Conservation (phyloP, 352 stramenopile genomes). For the Phytophthora citricola region DNA sequence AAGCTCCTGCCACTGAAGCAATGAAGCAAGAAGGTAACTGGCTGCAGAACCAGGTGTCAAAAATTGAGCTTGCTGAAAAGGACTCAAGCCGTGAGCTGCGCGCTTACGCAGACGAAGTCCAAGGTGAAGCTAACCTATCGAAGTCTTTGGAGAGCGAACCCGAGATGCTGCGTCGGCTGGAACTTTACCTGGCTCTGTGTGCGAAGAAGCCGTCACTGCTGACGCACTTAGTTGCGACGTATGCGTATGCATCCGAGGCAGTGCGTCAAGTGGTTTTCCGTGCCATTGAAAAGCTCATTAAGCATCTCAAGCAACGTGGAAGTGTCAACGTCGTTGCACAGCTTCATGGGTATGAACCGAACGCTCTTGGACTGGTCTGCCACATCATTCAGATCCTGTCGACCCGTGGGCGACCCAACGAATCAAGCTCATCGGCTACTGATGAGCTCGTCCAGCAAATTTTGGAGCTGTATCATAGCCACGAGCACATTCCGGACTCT, state of each 20-base stretch:
- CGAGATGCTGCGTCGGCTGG: slow-evolving; percentile 72
- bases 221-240: slow-evolving; percentile 62
- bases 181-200: slow-evolving; percentile 77
- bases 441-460: slow-evolving; percentile 71
- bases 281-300: slow-evolving; percentile 88
- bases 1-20: slow-evolving; percentile 11
- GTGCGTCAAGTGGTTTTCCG: slow-evolving; percentile 76
- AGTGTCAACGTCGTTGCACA: slow-evolving; percentile 68
- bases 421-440: slow-evolving; percentile 37
- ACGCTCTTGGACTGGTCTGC: slow-evolving; percentile 70
- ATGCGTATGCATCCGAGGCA: slow-evolving; percentile 63
- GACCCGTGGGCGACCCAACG: slow-evolving; percentile 44
- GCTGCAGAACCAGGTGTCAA: slow-evolving; percentile 39
- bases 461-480: slow-evolving; percentile 64
- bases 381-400: slow-evolving; percentile 83
- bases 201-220: slow-evolving; percentile 79
- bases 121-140: slow-evolving; percentile 45
- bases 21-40: slow-evolving; percentile 19
- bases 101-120: slow-evolving; percentile 49
- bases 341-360: slow-evolving; percentile 65
- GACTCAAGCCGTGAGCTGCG: slow-evolving; percentile 41
- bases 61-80: slow-evolving; percentile 34
- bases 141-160: slow-evolving; percentile 51
- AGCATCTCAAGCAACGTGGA: slow-evolving; percentile 78
- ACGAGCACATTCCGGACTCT: slow-evolving; percentile 63